Conservation (phyloP, 495 filamentous ascomycete genomes). For the Hypoxylon fragiforme region DNA sequence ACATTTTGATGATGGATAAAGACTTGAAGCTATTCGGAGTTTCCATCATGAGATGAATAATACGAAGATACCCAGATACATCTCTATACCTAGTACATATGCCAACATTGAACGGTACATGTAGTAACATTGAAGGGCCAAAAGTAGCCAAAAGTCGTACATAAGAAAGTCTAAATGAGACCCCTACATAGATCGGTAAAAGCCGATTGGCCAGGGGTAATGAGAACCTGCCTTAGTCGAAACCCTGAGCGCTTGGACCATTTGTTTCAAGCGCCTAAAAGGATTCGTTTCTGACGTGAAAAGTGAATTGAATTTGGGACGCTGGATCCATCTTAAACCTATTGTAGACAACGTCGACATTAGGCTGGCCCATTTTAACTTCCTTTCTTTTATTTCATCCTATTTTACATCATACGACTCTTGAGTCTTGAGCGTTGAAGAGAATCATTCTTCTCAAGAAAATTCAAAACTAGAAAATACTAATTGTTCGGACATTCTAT, state of each 20-base stretch:
- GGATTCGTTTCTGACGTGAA: conserved; percentile 9
- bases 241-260: conserved; percentile 29
- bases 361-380: conserved; percentile 9
- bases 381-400: conserved; percentile 6
- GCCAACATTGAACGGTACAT: too few species aligned
- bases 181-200: conserved; percentile 15
- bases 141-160: not conserved
- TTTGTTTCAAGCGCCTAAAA: conserved; percentile 34
- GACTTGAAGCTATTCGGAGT: not conserved
- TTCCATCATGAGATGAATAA: not conserved
- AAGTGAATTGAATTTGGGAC: conserved; percentile 5
- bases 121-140: too few species aligned
- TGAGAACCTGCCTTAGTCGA: conserved; percentile 30
- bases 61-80: not conserved
- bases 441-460: conserved; percentile 1
- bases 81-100: too few species aligned
- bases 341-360: conserved; percentile 5
- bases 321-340: not conserved
- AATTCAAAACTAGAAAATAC: not conserved
- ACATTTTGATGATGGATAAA: too few species aligned
- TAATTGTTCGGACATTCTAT: conserved; percentile 1
- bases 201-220: conserved; percentile 19
- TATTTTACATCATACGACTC: conserved; percentile 5
- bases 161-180: conserved; percentile 2
- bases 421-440: not conserved